Percentiles rank a stretch among this genome's conserved stretches.
Conservation (phyloP, 495 filamentous ascomycete genomes). For the Astrothelium macrocarpum region DNA sequence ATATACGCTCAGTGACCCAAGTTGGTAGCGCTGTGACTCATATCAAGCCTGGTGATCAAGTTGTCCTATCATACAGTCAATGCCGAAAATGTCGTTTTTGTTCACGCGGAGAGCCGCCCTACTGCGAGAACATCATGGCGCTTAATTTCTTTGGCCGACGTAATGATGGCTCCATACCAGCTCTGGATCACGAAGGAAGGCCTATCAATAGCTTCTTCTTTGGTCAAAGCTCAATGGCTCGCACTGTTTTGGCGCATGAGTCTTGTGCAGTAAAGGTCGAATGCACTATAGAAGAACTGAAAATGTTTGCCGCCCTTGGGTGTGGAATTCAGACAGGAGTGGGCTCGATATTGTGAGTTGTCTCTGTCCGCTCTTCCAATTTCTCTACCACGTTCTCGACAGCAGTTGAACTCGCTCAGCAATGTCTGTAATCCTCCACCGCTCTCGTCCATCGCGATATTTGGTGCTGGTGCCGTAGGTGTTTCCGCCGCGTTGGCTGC, state of each 20-base stretch:
- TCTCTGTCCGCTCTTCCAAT: background rate
- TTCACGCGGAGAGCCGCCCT: constrained; percentile 9
- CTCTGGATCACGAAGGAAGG: constrained; percentile 8
- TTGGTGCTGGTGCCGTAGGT: constrained; percentile 18
- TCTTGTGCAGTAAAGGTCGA: constrained; percentile 13
- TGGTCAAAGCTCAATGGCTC: constrained; percentile 15
- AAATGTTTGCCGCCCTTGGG: constrained; percentile 13
- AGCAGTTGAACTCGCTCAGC: background rate
- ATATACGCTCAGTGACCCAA: constrained; percentile 2
- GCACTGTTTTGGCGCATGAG: constrained; percentile 13
- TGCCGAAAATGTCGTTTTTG: constrained; percentile 13
- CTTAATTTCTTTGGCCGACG: constrained; percentile 13
- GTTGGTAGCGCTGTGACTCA: constrained; percentile 12
- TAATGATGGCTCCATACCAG: constrained; percentile 2
- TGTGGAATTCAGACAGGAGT: constrained; percentile 19
- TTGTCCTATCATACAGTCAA: constrained; percentile 8
- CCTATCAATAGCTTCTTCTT: constrained; percentile 15
- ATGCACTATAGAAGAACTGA: constrained; percentile 12
- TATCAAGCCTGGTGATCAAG: constrained; percentile 14
- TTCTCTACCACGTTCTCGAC: background rate
- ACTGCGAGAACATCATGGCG: constrained; percentile 9
- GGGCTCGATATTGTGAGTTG: constrained; percentile 15
- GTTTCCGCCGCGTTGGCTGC: constrained; percentile 15
- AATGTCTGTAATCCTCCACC: constrained; percentile 15
- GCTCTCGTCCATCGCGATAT: constrained; percentile 14